Percentiles rank a stretch among this genome's conserved stretches.
Evolutionary conservation across 2,329 filamentous ascomycete species (phyloP).

Genomic region (Diaporthe vaccinii): DNA sequence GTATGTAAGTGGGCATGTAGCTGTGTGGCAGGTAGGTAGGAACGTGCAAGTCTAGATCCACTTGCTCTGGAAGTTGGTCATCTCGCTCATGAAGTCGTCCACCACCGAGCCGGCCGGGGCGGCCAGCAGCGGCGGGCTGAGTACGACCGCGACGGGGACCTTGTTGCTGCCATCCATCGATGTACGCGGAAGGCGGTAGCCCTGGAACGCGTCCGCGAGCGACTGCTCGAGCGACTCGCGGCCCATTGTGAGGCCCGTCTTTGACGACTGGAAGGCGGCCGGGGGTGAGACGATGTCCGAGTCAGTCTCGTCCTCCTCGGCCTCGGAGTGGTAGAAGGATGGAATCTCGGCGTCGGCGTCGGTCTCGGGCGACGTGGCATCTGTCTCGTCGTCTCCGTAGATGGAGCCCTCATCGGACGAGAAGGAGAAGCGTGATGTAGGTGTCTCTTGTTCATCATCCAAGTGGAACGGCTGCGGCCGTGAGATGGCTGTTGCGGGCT

Average conservation of each 20-base stretch:
- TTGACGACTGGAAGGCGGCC: constrained; percentile 51
- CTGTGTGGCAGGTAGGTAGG: neutral
- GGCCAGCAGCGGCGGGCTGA: constrained; percentile 47
- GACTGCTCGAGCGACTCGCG: constrained; percentile 45
- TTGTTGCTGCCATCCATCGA: constrained; percentile 42
- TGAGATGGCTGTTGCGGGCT: constrained; percentile 35
- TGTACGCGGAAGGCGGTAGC: constrained; percentile 63
- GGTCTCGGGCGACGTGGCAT: constrained; percentile 53
- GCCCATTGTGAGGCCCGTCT: constrained; percentile 41
- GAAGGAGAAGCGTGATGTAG: constrained; percentile 47
- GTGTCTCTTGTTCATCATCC: constrained; percentile 46
- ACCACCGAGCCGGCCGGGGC: constrained; percentile 54
- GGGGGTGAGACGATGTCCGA: constrained; percentile 52
- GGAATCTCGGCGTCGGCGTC: constrained; percentile 57
- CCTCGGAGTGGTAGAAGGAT: constrained; percentile 61
- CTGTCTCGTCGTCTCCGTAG: constrained; percentile 46
- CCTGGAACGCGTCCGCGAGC: constrained; percentile 49
- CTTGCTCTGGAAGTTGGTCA: constrained; percentile 31
- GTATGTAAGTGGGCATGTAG: neutral
- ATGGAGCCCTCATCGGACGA: constrained; percentile 49
- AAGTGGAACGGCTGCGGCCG: constrained; percentile 34
- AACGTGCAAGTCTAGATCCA: neutral
- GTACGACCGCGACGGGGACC: constrained; percentile 32
- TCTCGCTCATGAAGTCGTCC: constrained; percentile 54
- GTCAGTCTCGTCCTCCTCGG: constrained; percentile 56